phyloP scores from a whole-genome alignment of 768 basidiomycete species.

The Mrakia gelida region DNA sequence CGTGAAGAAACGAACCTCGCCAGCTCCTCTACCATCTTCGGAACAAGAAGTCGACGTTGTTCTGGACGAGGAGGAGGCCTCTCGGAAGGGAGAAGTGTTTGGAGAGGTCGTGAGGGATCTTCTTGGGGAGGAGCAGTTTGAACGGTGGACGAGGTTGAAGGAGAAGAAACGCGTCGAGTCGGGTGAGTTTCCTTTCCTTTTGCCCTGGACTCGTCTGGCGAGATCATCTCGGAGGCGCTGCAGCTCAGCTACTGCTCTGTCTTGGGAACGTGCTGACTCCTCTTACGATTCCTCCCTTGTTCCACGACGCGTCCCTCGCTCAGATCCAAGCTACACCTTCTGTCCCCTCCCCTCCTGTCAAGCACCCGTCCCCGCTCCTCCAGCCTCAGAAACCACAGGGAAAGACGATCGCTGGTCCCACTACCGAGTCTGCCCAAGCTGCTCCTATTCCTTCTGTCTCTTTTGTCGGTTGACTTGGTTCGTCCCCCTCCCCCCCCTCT shows the following conservation, averaged over 20 bases:
- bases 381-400: constrained; percentile 23
- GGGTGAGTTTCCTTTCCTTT: constrained; percentile 49
- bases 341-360: constrained; percentile 81
- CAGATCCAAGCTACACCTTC: constrained; percentile 72
- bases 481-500: neutral
- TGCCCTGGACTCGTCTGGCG: neutral
- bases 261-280: neutral
- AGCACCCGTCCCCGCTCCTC: constrained; percentile 63
- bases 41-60: neutral
- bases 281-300: too few relatives aligned
- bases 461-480: constrained; percentile 78
- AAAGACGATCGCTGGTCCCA: constrained; percentile 50
- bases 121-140: constrained; percentile 56
- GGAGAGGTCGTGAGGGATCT: constrained; percentile 43
- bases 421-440: constrained; percentile 65
- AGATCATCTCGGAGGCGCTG: neutral
- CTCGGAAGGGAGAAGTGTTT: constrained; percentile 36
- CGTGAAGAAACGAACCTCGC: constrained; percentile 52
- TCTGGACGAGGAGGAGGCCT: neutral
- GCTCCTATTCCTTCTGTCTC: constrained; percentile 74
- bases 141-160: constrained; percentile 72
- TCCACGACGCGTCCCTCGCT: neutral
- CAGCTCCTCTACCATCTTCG: neutral
- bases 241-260: neutral
- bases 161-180: constrained; percentile 68